Conservation (phyloP, 306 rosid genomes). For the Quercus robur region DNA sequence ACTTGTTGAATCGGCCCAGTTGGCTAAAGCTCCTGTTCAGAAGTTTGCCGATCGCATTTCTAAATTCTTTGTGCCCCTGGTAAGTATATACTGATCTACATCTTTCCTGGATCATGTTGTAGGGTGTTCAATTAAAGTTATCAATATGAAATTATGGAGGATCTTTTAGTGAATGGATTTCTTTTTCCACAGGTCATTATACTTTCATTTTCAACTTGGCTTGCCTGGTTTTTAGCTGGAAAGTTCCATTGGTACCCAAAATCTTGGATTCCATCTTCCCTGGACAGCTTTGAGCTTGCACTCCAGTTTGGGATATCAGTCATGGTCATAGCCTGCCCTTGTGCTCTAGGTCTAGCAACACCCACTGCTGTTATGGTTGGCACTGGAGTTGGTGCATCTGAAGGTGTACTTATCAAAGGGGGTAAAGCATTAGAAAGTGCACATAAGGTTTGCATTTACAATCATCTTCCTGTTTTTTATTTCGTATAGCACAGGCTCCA, state of each 20-base stretch:
- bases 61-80: conserved; percentile 80
- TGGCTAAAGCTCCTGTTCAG: conserved; percentile 95
- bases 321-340: conserved; percentile 97
- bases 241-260: conserved; percentile 56
- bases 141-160: neutral
- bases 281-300: conserved; percentile 78
- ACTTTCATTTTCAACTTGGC: conserved; percentile 67
- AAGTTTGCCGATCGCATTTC: conserved; percentile 78
- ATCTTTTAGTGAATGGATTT: neutral
- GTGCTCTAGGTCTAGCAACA: conserved; percentile 91
- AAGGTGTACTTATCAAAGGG: conserved; percentile 87
- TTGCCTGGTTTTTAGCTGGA: conserved; percentile 74
- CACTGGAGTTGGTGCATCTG: conserved; percentile 89
- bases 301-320: conserved; percentile 88
- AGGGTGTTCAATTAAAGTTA: neutral
- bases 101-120: neutral
- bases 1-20: conserved; percentile 85
- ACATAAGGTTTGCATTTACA: conserved; percentile 50
- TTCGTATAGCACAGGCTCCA: neutral
- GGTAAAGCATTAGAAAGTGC: conserved; percentile 86
- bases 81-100: conserved; percentile 11
- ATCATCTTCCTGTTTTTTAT: neutral
- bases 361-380: conserved; percentile 96
- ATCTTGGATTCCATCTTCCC: conserved; percentile 76
- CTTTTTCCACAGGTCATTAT: conserved; percentile 47